Evolutionary conservation across 75 land plant species (phyloP).

Genomic region (Sequoiadendron giganteum): DNA sequence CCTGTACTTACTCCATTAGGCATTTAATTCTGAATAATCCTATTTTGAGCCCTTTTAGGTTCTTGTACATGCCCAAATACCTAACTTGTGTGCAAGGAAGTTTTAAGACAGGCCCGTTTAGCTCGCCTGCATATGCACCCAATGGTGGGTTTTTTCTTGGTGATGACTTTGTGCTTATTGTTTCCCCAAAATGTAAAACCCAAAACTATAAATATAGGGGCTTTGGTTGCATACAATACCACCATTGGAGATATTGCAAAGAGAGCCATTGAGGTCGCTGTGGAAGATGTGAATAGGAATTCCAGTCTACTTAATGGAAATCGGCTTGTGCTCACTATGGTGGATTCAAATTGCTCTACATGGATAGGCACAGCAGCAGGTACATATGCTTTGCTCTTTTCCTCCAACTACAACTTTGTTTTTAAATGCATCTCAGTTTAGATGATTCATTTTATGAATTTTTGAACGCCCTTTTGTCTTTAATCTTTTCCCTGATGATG

Average conservation of each 20-base stretch:
- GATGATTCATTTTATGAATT: neutral
- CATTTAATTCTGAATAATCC: neutral
- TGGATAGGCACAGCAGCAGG: slow-evolving; percentile 24
- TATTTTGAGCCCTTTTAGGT: neutral
- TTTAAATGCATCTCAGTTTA: neutral
- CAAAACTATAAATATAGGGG: slow-evolving; percentile 18
- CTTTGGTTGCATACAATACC: slow-evolving; percentile 19
- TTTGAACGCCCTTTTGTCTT: no score
- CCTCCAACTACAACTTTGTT: neutral
- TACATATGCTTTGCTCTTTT: neutral
- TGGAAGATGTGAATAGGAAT: slow-evolving; percentile 24
- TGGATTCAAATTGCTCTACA: slow-evolving; percentile 21
- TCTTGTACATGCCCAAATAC: neutral
- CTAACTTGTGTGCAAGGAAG: neutral
- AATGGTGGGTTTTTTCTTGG: neutral
- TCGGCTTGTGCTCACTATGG: slow-evolving; percentile 7
- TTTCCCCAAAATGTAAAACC: neutral
- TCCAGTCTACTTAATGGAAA: slow-evolving; percentile 15
- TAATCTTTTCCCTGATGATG: no score
- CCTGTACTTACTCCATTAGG: neutral
- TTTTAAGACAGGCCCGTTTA: neutral
- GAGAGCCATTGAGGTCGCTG: slow-evolving; percentile 18
- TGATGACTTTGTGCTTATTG: neutral
- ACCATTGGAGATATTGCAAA: slow-evolving; percentile 14
- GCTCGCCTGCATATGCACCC: neutral